These are phyloP conservation scores for Aspergillus taichungensis DNA, from an alignment of 495 filamentous ascomycete genomes.

Conservation along the genomic window DNA sequence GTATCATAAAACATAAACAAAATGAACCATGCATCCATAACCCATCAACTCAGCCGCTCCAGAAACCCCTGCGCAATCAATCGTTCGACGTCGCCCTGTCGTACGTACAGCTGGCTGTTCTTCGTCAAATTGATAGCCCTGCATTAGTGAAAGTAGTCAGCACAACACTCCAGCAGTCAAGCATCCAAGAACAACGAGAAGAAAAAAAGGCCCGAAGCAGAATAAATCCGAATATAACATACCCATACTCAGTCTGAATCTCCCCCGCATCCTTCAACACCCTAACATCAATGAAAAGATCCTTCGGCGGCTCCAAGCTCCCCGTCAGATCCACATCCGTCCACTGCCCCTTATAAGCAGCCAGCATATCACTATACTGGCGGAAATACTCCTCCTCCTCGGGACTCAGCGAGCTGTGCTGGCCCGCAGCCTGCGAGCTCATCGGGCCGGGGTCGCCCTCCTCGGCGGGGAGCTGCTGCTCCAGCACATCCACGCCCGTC, in stretches of 20 bases:
- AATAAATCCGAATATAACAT: constrained; percentile 22
- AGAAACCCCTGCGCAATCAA: constrained; percentile 96
- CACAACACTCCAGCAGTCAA: constrained; percentile 4
- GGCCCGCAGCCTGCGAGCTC: constrained; percentile 29
- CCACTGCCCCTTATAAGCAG: constrained; percentile 97
- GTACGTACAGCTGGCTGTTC: constrained; percentile 96
- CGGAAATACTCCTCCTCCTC: constrained; percentile 97
- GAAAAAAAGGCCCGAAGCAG: constrained; percentile 1
- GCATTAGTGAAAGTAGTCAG: neutral
- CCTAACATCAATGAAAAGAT: constrained; percentile 95
- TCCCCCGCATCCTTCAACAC: constrained; percentile 96
- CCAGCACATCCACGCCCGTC: constrained; percentile 73
- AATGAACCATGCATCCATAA: constrained; percentile 7
- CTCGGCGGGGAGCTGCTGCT: constrained; percentile 41
- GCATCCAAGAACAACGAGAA: neutral
- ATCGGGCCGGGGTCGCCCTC: constrained; percentile 13
- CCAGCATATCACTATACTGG: constrained; percentile 82
- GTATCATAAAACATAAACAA: constrained; percentile 12
- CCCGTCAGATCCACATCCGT: constrained; percentile 97
- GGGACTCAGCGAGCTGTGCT: constrained; percentile 76
- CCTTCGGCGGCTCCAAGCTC: constrained; percentile 84
- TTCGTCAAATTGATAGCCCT: constrained; percentile 95
- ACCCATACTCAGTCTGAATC: constrained; percentile 99
- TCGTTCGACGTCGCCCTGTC: constrained; percentile 92
- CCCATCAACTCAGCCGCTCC: constrained; percentile 72